phyloP scores from a whole-genome alignment of 371 early-diverging fungal species.

The Mucor irregularis region DNA sequence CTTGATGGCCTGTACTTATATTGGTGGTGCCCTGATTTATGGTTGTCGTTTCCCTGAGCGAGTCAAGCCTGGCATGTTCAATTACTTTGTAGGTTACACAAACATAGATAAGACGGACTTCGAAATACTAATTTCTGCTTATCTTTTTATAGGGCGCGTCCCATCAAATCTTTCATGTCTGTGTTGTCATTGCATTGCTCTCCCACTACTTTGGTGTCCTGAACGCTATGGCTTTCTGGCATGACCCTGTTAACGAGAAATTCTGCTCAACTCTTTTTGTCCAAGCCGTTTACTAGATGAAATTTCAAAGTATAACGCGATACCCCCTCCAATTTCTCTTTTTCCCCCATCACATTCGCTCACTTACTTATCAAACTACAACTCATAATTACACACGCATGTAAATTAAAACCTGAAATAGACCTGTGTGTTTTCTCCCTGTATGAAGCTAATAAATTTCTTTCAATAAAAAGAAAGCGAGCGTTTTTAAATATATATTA shows the following conservation, averaged over 20 bases:
- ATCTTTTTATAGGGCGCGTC: slow-evolving; percentile 58
- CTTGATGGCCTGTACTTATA: slow-evolving; percentile 75
- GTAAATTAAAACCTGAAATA: too few relatives aligned
- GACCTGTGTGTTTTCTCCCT: too few relatives aligned
- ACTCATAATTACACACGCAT: too few relatives aligned
- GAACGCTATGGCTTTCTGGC: slow-evolving; percentile 63
- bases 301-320: too few relatives aligned
- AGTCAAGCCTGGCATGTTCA: slow-evolving; percentile 60
- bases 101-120: not conserved
- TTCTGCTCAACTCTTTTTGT: slow-evolving; percentile 7
- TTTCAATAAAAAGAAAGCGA: too few relatives aligned
- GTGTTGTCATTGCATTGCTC: slow-evolving; percentile 78
- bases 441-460: too few relatives aligned
- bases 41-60: slow-evolving; percentile 66
- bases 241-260: slow-evolving; percentile 20
- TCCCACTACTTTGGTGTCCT: slow-evolving; percentile 82
- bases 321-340: too few relatives aligned
- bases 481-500: too few relatives aligned
- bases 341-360: too few relatives aligned
- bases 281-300: too few relatives aligned
- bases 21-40: slow-evolving; percentile 85
- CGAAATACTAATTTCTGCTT: not conserved
- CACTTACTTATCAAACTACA: too few relatives aligned
- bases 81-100: slow-evolving; percentile 54
- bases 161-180: slow-evolving; percentile 91